Evolutionary conservation across 1,284 basidiomycete genomes (phyloP), one percentile per base, ranked within the genome.

Genomic region (Pseudomicrostroma phylloplanum): DNA sequence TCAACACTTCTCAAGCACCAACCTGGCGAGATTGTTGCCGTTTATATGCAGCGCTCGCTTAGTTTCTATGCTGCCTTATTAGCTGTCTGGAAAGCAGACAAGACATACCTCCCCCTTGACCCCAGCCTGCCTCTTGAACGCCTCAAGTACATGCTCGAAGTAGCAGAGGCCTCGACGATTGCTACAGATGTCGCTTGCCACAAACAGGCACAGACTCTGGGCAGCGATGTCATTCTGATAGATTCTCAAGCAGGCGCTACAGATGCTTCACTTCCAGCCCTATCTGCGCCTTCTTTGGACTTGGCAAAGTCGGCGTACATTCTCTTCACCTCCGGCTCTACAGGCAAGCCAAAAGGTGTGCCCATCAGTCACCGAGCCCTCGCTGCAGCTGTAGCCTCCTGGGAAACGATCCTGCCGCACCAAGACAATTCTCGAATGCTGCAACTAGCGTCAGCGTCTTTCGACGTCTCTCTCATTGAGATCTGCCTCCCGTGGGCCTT

Each of bases 401-500:
- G 77, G 77, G 63, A 72, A 26, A 40, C 60, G 1, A 74, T 77
- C 49, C 67, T 78, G 6, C 75, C 77, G 0, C 66, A 66, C 53
- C 56, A n/a, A 7, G 26, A 61, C 48, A 42, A 36, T 15, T 73
- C 73, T 40, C 67, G 77, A 2, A 63, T 77, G 62, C 59, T 78
- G 48, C 76, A 79, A 62, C 67, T 77, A 15, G 73, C 76, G 11
- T 77, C 76, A 40, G 70, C 73, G 15, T 74, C 73, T 7, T 78
- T 77, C 58, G 75, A 77, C 53, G 74, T 78, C 2, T 77, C 67
- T 11, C 58, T 79, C n/a, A 74, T 78, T 53, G 77, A 79, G 63
- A 57, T 78, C n/a, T 76, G 73, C 62, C 68, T 79, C 67, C 72
- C 76, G 1, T 63, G 77, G 1, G 68, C 71, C 19, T 66, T 73